Percentiles rank a stretch among this genome's conserved stretches.
Evolutionary conservation across 1,139 yeast species (phyloP).

Genomic region (Candida buenavistaensis): DNA sequence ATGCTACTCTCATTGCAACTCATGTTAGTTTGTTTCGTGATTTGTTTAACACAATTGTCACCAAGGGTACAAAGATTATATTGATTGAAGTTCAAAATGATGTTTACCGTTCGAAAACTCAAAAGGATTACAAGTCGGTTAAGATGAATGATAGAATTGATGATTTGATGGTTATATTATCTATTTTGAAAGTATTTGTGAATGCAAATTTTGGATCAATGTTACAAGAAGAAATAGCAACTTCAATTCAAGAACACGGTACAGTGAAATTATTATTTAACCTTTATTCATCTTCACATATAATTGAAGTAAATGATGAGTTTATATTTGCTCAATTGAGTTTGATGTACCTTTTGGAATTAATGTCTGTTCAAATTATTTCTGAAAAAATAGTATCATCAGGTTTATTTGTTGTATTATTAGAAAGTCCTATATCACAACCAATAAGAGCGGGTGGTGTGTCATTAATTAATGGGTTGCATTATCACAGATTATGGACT

Average conservation of each 20-base stretch:
- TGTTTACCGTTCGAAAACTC: constrained; percentile 39
- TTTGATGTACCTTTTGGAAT: constrained; percentile 66
- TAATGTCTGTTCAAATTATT: constrained; percentile 60
- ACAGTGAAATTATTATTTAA: constrained; percentile 64
- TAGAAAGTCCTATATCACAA: constrained; percentile 73
- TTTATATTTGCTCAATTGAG: constrained; percentile 73
- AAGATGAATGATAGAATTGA: constrained; percentile 51
- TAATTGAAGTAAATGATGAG: constrained; percentile 60
- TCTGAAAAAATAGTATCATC: constrained; percentile 65
- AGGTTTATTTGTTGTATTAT: constrained; percentile 69
- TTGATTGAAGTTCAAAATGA: constrained; percentile 60
- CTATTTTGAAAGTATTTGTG: constrained; percentile 60
- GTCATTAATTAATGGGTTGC: constrained; percentile 48
- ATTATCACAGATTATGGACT: constrained; percentile 75
- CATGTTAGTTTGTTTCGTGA: constrained; percentile 53
- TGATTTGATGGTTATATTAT: constrained; percentile 63
- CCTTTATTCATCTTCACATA: constrained; percentile 68
- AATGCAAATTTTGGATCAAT: constrained; percentile 40
- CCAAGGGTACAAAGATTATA: constrained; percentile 56
- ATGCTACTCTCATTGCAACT: constrained; percentile 43
- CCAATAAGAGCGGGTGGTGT: constrained; percentile 67
- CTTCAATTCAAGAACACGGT: constrained; percentile 55
- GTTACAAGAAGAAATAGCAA: constrained; percentile 52
- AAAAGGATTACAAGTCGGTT: constrained; percentile 28
- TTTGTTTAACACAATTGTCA: constrained; percentile 58